Evolutionary conservation across 495 filamentous ascomycete genomes (phyloP).

Genomic region (Aspergillus taichungensis): DNA sequence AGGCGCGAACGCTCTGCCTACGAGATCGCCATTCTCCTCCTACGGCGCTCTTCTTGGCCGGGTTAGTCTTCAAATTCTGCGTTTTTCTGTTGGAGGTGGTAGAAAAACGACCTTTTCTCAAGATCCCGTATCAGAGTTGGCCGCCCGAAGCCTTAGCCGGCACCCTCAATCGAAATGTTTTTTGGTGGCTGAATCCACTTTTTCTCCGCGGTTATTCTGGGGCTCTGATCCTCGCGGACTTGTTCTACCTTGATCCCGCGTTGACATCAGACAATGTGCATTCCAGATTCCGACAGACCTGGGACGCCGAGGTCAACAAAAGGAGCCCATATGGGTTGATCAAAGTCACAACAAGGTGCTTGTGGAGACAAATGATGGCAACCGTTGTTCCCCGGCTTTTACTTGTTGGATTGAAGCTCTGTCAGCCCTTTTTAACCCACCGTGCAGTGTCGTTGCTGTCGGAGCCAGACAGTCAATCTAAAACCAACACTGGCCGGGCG

Average conservation of each 20-base stretch:
- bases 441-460: too few relatives aligned
- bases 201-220: slow-evolving; percentile 32
- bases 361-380: too few relatives aligned
- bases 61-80: slow-evolving; percentile 29
- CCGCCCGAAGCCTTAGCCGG: slow-evolving; percentile 43
- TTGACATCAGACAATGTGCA: slow-evolving; percentile 20
- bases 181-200: slow-evolving; percentile 39
- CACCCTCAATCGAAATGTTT: slow-evolving; percentile 23
- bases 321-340: too few relatives aligned
- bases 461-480: too few relatives aligned
- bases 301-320: too few relatives aligned
- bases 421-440: slow-evolving; percentile 47
- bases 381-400: slow-evolving; percentile 29
- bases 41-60: slow-evolving; percentile 28
- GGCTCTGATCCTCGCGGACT: slow-evolving; percentile 25
- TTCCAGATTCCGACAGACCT: slow-evolving; percentile 20
- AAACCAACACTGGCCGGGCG: slow-evolving; percentile 31
- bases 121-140: slow-evolving; percentile 16
- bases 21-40: slow-evolving; percentile 8
- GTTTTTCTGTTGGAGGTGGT: slow-evolving; percentile 36
- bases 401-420: slow-evolving; percentile 41
- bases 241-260: slow-evolving; percentile 25
- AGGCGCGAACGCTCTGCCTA: slow-evolving; percentile 38
- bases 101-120: slow-evolving; percentile 32
- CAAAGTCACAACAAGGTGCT: too few relatives aligned